These are phyloP conservation scores for Kodamaea ohmeri DNA, from an alignment of 1,139 yeast species.

Conservation along the genomic window DNA sequence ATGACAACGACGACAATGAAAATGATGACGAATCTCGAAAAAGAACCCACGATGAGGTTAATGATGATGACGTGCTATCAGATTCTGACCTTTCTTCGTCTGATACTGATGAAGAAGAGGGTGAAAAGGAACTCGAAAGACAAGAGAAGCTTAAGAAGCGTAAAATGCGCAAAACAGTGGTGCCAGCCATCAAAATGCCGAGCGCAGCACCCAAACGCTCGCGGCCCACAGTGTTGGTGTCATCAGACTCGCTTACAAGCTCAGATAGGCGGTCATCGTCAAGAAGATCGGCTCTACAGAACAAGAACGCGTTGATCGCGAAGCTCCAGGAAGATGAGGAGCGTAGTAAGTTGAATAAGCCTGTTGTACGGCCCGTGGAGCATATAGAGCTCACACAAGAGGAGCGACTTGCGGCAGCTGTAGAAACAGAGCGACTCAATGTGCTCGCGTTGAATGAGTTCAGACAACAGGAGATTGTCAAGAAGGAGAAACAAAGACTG, in stretches of 20 bases:
- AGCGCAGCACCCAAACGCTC: constrained; percentile 22
- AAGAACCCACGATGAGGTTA: constrained; percentile 13
- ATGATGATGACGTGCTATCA: constrained; percentile 46
- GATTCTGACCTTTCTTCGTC: constrained; percentile 52
- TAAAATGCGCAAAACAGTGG: constrained; percentile 31
- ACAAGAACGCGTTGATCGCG: constrained; percentile 73
- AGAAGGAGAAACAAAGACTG: constrained; percentile 75
- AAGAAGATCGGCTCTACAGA: constrained; percentile 74
- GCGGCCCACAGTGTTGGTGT: constrained; percentile 19
- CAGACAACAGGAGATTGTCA: constrained; percentile 79
- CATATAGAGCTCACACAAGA: constrained; percentile 73
- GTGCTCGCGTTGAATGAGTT: constrained; percentile 69
- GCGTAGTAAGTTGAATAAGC: constrained; percentile 51
- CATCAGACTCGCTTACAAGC: constrained; percentile 50
- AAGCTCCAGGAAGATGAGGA: constrained; percentile 70
- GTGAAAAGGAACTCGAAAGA: constrained; percentile 60
- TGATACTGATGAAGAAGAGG: constrained; percentile 60
- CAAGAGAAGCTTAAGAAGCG: constrained; percentile 47
- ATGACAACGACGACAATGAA: constrained; percentile 22
- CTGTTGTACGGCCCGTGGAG: constrained; percentile 36
- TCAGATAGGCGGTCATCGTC: constrained; percentile 69
- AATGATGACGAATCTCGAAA: constrained; percentile 21
- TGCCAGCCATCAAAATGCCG: constrained; percentile 49
- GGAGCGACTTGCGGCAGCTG: constrained; percentile 80
- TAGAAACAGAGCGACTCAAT: constrained; percentile 79